Base-by-base conservation (phyloP, 345 rosid genomes). In the Kandelia obovata region DNA sequence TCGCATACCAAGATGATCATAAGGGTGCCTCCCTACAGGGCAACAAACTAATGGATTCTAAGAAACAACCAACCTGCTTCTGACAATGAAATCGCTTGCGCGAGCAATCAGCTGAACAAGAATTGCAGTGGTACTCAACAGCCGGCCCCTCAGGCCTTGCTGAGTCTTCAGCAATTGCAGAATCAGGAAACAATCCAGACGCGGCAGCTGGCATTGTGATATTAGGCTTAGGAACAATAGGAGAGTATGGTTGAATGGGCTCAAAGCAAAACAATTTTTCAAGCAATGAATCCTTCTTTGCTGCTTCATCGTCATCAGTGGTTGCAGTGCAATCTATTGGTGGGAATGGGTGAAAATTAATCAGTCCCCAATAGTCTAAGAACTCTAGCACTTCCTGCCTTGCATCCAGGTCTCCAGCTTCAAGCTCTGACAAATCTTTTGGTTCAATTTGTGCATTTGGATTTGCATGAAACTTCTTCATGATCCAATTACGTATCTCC, bases 21-120 rank as follows among this genome's bases (percentile, higher is more conserved):
- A 34, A 35, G 23, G 15, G 17, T 57, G 11, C 10, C 64, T 32
- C 37, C 21, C 19, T 72, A 37, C 13, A 0, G 0, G 49, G 60
- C 47, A 63, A 69, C 35, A 61, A 63, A 39, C 60, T 46, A 53
- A 62, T 7, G 11, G 64, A 43, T 74, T 53, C 61, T 15, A 49
- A 49, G 37, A 57, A 73, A 58, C 39, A 70, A 78, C 80, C 69
- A 65, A 96, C 99, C 98, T 92, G 92, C 80, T 84, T 96, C 69
- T 88, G 99, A 77, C 99, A 96, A 78, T 96, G 99, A 84, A 87
- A 96, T 64, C 98, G 99, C 76, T 90, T 96, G 79, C 99, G 87
- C 59, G 99, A 90, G 83, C 99, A 96, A 82, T 96, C 99, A 67
- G 96, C 94, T 28, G 99, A 90, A 79, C 99, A 96, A 71, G 91